These are phyloP conservation scores for Colletotrichum musicola DNA, from an alignment of 2,329 filamentous ascomycete species.

Conservation along the genomic window DNA sequence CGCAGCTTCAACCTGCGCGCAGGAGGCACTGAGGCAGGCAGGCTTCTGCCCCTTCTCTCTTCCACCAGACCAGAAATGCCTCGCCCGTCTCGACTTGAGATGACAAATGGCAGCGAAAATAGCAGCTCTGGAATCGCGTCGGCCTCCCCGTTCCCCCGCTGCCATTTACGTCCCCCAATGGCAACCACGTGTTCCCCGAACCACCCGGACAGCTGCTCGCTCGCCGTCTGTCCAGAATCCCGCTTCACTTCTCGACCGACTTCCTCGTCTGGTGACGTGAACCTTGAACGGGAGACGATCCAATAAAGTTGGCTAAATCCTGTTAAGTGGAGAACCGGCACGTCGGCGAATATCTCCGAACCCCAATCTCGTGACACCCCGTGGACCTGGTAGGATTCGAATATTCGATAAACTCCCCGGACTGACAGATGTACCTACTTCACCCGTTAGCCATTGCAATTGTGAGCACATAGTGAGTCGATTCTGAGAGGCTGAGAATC, in stretches of 20 bases:
- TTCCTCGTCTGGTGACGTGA: slow-evolving; percentile 34
- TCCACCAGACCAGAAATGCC: background rate
- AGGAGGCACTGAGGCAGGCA: no score
- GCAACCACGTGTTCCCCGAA: slow-evolving; percentile 36
- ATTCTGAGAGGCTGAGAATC: no score
- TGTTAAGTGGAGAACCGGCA: slow-evolving; percentile 22
- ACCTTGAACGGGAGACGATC: slow-evolving; percentile 17
- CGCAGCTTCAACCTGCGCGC: background rate
- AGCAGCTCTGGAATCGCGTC: slow-evolving; percentile 29
- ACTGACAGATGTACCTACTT: no score
- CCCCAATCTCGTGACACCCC: slow-evolving; percentile 2
- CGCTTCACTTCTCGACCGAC: background rate
- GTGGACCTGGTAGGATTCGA: background rate
- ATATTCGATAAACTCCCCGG: background rate
- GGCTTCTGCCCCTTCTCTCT: background rate
- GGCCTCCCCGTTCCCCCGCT: background rate
- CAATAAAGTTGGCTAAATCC: slow-evolving; percentile 15
- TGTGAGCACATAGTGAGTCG: no score
- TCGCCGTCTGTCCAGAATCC: background rate
- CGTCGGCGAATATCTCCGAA: slow-evolving; percentile 29
- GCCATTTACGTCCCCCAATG: slow-evolving; percentile 23
- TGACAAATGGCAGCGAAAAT: slow-evolving; percentile 22
- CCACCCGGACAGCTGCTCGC: slow-evolving; percentile 8
- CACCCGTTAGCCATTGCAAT: no score
- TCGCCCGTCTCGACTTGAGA: background rate